A percentile compares a stretch with the other conserved stretches of the same genome.
Evolutionary conservation across 257 asterid species (phyloP).

Genomic region (Ophiorrhiza pumila): DNA sequence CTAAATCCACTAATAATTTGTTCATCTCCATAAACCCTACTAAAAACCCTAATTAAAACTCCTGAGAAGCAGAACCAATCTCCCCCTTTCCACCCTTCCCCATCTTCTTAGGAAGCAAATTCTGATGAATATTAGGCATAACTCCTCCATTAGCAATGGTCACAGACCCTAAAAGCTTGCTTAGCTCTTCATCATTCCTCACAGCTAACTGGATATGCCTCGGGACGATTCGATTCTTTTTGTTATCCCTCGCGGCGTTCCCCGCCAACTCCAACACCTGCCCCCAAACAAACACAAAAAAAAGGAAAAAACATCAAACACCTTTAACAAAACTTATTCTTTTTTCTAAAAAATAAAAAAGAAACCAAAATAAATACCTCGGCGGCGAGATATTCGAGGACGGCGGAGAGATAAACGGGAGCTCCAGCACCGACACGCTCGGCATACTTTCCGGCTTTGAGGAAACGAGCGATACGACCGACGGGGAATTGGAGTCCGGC

Average conservation of each 20-base stretch:
- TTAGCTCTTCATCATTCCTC: constrained; percentile 26
- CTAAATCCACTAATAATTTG: too few species aligned
- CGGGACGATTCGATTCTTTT: constrained; percentile 24
- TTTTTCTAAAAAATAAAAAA: too few species aligned
- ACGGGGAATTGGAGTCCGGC: constrained; percentile 24
- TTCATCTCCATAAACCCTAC: not conserved
- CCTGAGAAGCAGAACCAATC: constrained; percentile 23
- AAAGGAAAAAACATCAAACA: not conserved
- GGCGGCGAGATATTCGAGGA: constrained; percentile 25
- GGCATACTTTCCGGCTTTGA: constrained; percentile 23
- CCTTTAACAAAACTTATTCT: not conserved
- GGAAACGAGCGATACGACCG: constrained; percentile 11
- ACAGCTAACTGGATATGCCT: constrained; percentile 30
- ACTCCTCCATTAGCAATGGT: constrained; percentile 31
- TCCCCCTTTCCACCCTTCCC: constrained; percentile 25
- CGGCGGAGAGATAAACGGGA: constrained; percentile 23
- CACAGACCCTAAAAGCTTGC: constrained; percentile 24
- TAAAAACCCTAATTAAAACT: constrained; percentile 9
- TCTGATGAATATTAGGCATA: constrained; percentile 23
- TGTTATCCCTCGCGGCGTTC: constrained; percentile 31
- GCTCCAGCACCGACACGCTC: constrained; percentile 28
- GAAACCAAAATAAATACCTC: too few species aligned
- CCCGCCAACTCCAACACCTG: constrained; percentile 29
- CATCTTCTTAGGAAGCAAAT: constrained; percentile 21
- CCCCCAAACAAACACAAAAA: too few species aligned